phyloP scores from a whole-genome alignment of 768 basidiomycete species.

The Suillus occidentalis region DNA sequence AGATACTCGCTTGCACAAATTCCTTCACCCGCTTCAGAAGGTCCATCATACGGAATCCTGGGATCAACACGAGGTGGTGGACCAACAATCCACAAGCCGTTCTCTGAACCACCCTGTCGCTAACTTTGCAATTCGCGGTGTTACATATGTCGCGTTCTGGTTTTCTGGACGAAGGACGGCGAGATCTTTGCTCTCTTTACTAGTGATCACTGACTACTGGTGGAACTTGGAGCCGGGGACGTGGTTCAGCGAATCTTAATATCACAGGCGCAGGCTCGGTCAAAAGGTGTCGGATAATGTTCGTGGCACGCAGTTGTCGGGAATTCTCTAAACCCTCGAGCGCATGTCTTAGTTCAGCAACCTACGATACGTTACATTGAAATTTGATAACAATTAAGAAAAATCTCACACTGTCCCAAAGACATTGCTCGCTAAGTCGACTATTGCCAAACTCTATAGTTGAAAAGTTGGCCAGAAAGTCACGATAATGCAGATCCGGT shows the following conservation, averaged over 20 bases:
- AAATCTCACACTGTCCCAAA: conserved; percentile 28
- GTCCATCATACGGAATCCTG: conserved; percentile 9
- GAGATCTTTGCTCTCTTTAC: conserved; percentile 49
- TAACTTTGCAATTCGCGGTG: conserved; percentile 54
- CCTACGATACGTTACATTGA: conserved; percentile 13
- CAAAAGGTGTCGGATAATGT: conserved; percentile 22
- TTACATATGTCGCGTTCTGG: conserved; percentile 61
- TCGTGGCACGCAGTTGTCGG: conserved; percentile 22
- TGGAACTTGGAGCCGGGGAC: not conserved
- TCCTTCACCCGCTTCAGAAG: conserved; percentile 20
- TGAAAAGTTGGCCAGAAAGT: conserved; percentile 38
- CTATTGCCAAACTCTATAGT: conserved; percentile 17
- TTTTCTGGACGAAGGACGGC: conserved; percentile 55
- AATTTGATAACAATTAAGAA: not conserved
- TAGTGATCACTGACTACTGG: conserved; percentile 9
- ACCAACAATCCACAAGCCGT: conserved; percentile 53
- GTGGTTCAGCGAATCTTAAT: conserved; percentile 12
- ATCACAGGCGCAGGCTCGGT: conserved; percentile 10
- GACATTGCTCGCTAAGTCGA: conserved; percentile 21
- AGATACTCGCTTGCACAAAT: conserved; percentile 22
- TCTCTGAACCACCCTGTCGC: conserved; percentile 56
- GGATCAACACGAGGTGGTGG: conserved; percentile 30
- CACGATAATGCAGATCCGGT: conserved; percentile 28
- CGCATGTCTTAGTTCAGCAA: conserved; percentile 17
- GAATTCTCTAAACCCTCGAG: conserved; percentile 24